Base-by-base conservation (phyloP, 345 rosid genomes). In the Lepidium aucheri region DNA sequence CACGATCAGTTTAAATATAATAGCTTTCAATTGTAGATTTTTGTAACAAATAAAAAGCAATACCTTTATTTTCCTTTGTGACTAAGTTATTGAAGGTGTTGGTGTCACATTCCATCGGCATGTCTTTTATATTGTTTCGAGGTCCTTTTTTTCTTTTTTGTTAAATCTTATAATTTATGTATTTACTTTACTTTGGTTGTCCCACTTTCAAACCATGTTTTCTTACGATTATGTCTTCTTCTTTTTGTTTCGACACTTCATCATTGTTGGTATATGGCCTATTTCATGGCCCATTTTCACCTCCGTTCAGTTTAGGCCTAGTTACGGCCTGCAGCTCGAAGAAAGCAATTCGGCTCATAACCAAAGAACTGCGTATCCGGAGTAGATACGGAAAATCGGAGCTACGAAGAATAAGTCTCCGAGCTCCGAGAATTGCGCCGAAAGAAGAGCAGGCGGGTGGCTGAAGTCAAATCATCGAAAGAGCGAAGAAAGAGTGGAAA, bases 31-130 rank as follows among this genome's bases (percentile, higher is more conserved):
- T 9, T 34, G 59, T 32, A 50, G 15, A 28, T 40, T 30, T 34
- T 18, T 6, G 30, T 0, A 5, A 44, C 26, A 47, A 50, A 58
- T 33, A 49, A 69, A 30, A 63, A 45, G 56, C 56, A 70, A 35
- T 44, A 22, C 17, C 51, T 46, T 63, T 63, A n/a, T 9, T 53
- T 71, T 63, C 75, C 75, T 71, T 71, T 71, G 75, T n/a, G 59
- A 52, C 59, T 71, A 71, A 71, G 75, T 71, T 63, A 71, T 26
- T 47, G 57, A 46, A 34, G 56, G 65, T 63, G 64, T 54, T 26
- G 57, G 69, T 63, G 75, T 71, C 75, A 71, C 75, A 63, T 63
- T 71, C 69, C 58, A 53, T 53, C 16, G 35, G 69, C 30, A 63
- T 63, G 65, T 56, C 59, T 71, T 71, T 71, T 71, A 63, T 46